A percentile compares a stretch with the other conserved stretches of the same genome.
Evolutionary conservation across 306 rosid genomes (phyloP).

Genomic region (Fragaria vesca): DNA sequence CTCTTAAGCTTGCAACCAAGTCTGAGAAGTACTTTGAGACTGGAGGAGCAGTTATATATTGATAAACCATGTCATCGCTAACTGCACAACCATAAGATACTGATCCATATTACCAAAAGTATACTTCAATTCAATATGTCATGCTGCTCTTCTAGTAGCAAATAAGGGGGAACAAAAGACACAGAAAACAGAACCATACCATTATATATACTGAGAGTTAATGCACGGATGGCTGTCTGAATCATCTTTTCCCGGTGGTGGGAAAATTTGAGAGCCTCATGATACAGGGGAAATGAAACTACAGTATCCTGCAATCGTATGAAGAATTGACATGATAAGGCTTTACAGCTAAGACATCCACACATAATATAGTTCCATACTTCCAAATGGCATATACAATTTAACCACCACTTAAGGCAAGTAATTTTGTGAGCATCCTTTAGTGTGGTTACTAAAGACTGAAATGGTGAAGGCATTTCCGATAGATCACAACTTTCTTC

Average conservation of each 20-base stretch:
- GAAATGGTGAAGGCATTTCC: slow-evolving; percentile 3
- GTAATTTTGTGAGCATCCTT: background rate
- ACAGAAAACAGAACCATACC: slow-evolving; percentile 38
- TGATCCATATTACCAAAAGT: slow-evolving; percentile 32
- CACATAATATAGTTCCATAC: background rate
- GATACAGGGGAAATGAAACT: slow-evolving; percentile 75
- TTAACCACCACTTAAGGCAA: background rate
- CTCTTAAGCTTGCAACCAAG: slow-evolving; percentile 55
- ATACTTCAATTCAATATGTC: slow-evolving; percentile 16
- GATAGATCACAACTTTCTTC: background rate
- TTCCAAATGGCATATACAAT: background rate
- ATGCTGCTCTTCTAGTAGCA: slow-evolving; percentile 15
- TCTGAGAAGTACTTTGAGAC: slow-evolving; percentile 77
- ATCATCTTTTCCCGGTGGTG: slow-evolving; percentile 75
- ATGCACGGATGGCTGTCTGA: slow-evolving; percentile 65
- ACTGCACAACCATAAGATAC: slow-evolving; percentile 58
- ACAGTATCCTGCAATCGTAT: slow-evolving; percentile 57
- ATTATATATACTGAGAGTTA: slow-evolving; percentile 64
- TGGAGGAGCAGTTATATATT: slow-evolving; percentile 70
- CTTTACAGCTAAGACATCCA: background rate
- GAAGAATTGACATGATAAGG: background rate
- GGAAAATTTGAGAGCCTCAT: slow-evolving; percentile 78
- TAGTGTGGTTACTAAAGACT: background rate
- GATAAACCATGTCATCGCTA: slow-evolving; percentile 65
- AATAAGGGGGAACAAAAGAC: background rate